phyloP scores from a whole-genome alignment of 1,139 yeast genomes.

The Hyphopichia pseudoburtonii region DNA sequence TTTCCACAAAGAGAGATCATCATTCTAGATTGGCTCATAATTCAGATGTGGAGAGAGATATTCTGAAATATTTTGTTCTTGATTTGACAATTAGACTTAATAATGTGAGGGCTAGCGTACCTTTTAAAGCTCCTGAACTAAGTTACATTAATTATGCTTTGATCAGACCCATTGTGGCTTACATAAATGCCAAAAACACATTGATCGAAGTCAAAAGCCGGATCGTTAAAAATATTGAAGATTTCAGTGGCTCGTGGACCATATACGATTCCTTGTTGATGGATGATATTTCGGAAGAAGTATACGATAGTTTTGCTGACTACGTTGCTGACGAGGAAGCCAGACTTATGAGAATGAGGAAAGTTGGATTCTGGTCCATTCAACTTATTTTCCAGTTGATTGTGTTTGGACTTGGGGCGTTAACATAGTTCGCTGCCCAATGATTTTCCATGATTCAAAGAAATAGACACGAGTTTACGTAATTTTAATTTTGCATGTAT shows the following conservation, averaged over 20 bases:
- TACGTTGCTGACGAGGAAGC: conserved; percentile 88
- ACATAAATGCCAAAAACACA: conserved; percentile 85
- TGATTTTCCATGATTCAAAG: no score
- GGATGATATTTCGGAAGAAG: conserved; percentile 89
- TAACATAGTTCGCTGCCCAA: conserved; percentile 24
- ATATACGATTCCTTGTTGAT: conserved; percentile 84
- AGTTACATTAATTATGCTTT: conserved; percentile 89
- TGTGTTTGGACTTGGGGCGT: conserved; percentile 73
- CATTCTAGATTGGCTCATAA: conserved; percentile 26
- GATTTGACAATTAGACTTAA: conserved; percentile 77
- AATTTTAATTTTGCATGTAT: no score
- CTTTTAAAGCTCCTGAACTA: conserved; percentile 78
- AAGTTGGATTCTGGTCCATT: conserved; percentile 91
- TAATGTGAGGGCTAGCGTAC: conserved; percentile 86
- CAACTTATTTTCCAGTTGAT: conserved; percentile 81
- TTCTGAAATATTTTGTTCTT: conserved; percentile 63
- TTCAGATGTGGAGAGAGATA: conserved; percentile 25
- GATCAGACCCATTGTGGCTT: conserved; percentile 92
- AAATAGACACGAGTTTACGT: no score
- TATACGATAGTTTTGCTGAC: conserved; percentile 84
- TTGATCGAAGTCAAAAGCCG: conserved; percentile 86
- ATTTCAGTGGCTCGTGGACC: conserved; percentile 97
- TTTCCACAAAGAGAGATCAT: conserved; percentile 19
- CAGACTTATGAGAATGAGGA: conserved; percentile 66
- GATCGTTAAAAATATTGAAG: conserved; percentile 73